Conservation (phyloP, 2,329 filamentous ascomycete genomes). For the Tricladium varicosporioides region DNA sequence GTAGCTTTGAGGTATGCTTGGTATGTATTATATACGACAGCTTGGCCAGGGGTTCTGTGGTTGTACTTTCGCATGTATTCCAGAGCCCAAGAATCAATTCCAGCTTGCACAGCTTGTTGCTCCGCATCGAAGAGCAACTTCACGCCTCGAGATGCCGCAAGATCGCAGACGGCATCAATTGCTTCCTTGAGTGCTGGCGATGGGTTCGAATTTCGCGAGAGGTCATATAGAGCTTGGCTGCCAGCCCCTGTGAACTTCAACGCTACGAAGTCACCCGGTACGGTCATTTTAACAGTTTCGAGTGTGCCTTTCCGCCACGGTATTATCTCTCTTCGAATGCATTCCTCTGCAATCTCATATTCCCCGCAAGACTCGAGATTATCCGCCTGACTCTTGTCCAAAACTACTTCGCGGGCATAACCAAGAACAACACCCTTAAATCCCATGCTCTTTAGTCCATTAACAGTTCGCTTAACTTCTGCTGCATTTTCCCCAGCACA, state of each 20-base stretch:
- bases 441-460: slow-evolving; percentile 67
- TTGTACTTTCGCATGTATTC: slow-evolving; percentile 78
- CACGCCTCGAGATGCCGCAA: slow-evolving; percentile 67
- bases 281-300: slow-evolving; percentile 61
- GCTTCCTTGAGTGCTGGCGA: slow-evolving; percentile 63
- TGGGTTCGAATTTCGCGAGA: slow-evolving; percentile 62
- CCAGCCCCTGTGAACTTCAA: slow-evolving; percentile 80
- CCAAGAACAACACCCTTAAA: slow-evolving; percentile 82
- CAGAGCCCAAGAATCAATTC: slow-evolving; percentile 79
- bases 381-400: slow-evolving; percentile 52
- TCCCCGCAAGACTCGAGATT: slow-evolving; percentile 44
- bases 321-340: slow-evolving; percentile 58
- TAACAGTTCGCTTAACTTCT: slow-evolving; percentile 67
- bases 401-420: slow-evolving; percentile 79
- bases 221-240: slow-evolving; percentile 63
- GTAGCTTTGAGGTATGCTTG: slow-evolving; percentile 72
- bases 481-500: slow-evolving; percentile 74
- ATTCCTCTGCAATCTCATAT: slow-evolving; percentile 47
- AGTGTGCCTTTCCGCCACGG: slow-evolving; percentile 74
- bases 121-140: slow-evolving; percentile 83
- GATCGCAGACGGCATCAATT: slow-evolving; percentile 72
- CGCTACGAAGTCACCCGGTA: slow-evolving; percentile 51
- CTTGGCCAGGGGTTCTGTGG: slow-evolving; percentile 50
- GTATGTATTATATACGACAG: slow-evolving; percentile 78
- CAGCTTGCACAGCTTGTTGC: slow-evolving; percentile 73